Evolutionary conservation across 2,329 filamentous ascomycete species (phyloP), one percentile per base, ranked within the genome.

Genomic region (Rasamsonia emersonii): DNA sequence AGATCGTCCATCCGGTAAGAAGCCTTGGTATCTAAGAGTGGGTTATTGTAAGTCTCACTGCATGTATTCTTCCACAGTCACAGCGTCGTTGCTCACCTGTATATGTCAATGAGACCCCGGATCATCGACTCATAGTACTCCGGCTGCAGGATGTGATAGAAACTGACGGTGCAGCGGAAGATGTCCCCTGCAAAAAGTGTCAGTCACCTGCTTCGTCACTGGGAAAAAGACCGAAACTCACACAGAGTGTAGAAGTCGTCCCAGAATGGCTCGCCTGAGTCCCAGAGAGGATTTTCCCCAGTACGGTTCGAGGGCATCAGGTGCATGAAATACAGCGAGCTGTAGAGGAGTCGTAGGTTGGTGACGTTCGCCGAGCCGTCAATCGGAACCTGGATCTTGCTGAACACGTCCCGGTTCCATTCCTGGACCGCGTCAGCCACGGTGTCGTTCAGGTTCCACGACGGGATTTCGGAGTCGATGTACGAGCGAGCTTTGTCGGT

Each of bases 221-320:
- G n/a, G n/a, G n/a, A n/a, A n/a, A n/a, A n/a, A n/a, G n/a, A n/a
- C n/a, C n/a, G 59, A 54, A 71, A 38, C 49, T 40, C 19, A 54
- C 51, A 54, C 32, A 54, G 41, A 3, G 79, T 83, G 44, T 81
- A 82, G 10, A 79, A 73, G 34, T 83, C 79, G 40, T 81, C 75
- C 49, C 79, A 84, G 44, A 77, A 82, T 2, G 79, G 78, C 52
- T 83, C 79, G 0, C 49, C 47, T 1, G 74, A 77, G 0, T 62
- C 50, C 79, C 79, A 84, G 0, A 69, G 55, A 0, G 79, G 78
- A 40, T 83, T 84, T 49, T 84, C 80, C 0, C 77, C 78, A 0
- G 77, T 82, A 37, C 77, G 72, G 48, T 84, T 80, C 1, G 77
- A 79, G 0, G 79, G 79, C 38, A 83, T 70, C 6, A 83, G 53